Percentiles rank a stretch among this genome's conserved stretches.
These are phyloP conservation scores for Hypericum androsaemum DNA, from an alignment of 345 rosid species.

Conservation along the genomic window DNA sequence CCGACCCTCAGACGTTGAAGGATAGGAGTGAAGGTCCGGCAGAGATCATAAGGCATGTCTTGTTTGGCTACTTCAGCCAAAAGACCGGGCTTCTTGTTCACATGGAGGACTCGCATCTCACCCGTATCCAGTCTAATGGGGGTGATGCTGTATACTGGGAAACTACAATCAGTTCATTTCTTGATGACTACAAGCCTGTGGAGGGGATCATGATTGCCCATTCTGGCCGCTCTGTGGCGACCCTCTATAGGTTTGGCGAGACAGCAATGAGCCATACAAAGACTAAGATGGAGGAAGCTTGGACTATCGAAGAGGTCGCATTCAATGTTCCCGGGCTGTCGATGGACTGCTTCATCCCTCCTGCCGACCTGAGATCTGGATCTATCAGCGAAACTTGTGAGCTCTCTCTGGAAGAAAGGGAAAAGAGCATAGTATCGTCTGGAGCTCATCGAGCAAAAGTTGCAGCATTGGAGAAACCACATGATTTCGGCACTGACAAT, in stretches of 20 bases:
- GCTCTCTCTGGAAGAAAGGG: constrained; percentile 54
- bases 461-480: constrained; percentile 54
- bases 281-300: constrained; percentile 17
- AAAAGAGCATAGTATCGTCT: constrained; percentile 33
- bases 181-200: constrained; percentile 70
- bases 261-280: constrained; percentile 60
- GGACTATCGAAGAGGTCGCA: constrained; percentile 95
- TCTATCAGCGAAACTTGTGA: constrained; percentile 52
- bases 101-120: constrained; percentile 82
- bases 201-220: constrained; percentile 97
- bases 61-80: constrained; percentile 85
- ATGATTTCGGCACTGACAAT: constrained; percentile 20
- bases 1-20: constrained; percentile 66
- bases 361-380: constrained; percentile 61
- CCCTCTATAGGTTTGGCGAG: constrained; percentile 86
- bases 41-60: constrained; percentile 77
- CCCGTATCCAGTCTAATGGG: constrained; percentile 68
- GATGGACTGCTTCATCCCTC: constrained; percentile 82
- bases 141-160: constrained; percentile 88
- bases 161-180: constrained; percentile 72
- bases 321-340: constrained; percentile 86
- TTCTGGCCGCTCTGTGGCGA: constrained; percentile 77
- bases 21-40: constrained; percentile 87
- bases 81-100: constrained; percentile 78
- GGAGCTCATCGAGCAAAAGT: constrained; percentile 59